Base-by-base conservation (phyloP, 2,329 filamentous ascomycete genomes). In the Ophiocordyceps camponoti-floridani region DNA sequence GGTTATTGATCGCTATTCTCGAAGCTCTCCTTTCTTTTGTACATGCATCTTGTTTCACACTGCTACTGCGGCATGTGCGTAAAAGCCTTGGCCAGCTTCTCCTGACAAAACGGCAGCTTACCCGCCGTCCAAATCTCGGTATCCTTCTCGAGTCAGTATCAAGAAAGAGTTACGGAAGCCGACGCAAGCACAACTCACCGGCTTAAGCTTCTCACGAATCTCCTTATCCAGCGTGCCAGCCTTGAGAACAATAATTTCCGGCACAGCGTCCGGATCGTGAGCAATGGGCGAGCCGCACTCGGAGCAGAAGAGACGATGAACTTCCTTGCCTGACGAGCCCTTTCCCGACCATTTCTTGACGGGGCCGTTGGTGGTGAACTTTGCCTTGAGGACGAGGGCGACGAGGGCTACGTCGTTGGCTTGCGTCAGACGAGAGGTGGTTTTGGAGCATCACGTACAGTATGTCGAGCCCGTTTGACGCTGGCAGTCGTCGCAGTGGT, bases 401-500 rank as follows among this genome's bases (percentile, higher is more conserved):
- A 82, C 77, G 48, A 82, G 75, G 45, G 78, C 74, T 82, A 50
- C 13, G 38, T 11, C 30, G 28, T 30, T 16, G 5, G 31, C 7
- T 4, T 37, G n/a, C 28, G 9, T 16, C 14, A 16, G 35, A 4
- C 14, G 14, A 37, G n/a, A n/a, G n/a, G n/a, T n/a, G n/a, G n/a
- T n/a, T n/a, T n/a, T n/a, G n/a, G n/a, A n/a, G n/a, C n/a, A n/a
- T n/a, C n/a, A n/a, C n/a, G n/a, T 61, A 77, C 74, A 82, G 61
- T 82, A 82, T 46, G 78, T 80, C 16, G 76, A 81, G 51, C 78
- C 78, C 43, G 64, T 72, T 63, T 82, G 78, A 55, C 78, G 76
- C 63, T 82, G 78, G 69, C 78, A 82, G 62, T 82, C 78, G 56
- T 82, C 78, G 55, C 78, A 82, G 67, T 82, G 78, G 57, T 82